Evolutionary conservation across 2,329 filamentous ascomycete genomes (phyloP).

Genomic region (Monilinia aucupariae): DNA sequence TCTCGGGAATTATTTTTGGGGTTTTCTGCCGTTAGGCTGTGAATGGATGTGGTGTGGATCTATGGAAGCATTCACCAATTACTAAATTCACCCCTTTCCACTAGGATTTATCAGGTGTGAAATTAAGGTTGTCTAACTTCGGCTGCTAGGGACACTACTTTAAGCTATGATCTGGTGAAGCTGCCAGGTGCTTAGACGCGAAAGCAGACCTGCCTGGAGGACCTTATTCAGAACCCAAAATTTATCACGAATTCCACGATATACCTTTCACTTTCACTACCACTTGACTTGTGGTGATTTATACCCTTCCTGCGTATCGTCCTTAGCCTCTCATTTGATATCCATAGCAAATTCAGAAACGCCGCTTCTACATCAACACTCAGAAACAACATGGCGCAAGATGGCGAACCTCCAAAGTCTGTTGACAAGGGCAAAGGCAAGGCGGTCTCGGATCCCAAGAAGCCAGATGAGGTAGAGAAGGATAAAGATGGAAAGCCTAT

Average conservation of each 20-base stretch:
- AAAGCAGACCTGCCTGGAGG: constrained; percentile 18
- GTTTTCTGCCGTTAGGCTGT: constrained; percentile 14
- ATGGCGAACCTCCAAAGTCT: constrained; percentile 77
- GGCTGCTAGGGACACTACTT: constrained; percentile 13
- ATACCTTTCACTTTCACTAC: constrained; percentile 16
- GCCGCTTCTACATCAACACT: constrained; percentile 16
- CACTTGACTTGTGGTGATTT: constrained; percentile 8
- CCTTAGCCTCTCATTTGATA: constrained; percentile 11
- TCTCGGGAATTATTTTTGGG: not conserved
- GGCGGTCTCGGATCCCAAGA: constrained; percentile 59
- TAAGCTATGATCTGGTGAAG: constrained; percentile 19
- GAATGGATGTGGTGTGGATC: not conserved
- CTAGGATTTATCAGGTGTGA: not conserved
- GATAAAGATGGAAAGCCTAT: constrained; percentile 65
- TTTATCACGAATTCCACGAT: constrained; percentile 32
- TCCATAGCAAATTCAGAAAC: constrained; percentile 5
- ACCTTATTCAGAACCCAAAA: constrained; percentile 25
- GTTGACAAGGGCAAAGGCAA: constrained; percentile 97
- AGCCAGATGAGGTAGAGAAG: constrained; percentile 53
- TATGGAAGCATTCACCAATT: not conserved
- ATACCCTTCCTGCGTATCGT: constrained; percentile 10
- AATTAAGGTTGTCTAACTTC: constrained; percentile 11
- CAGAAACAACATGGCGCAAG: constrained; percentile 73
- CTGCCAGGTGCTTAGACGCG: constrained; percentile 18
- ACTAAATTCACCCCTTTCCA: not conserved